A percentile compares a stretch with the other conserved stretches of the same genome.
phyloP scores from a whole-genome alignment of 371 early-diverging fungal species.

The Mortierella sp. region DNA sequence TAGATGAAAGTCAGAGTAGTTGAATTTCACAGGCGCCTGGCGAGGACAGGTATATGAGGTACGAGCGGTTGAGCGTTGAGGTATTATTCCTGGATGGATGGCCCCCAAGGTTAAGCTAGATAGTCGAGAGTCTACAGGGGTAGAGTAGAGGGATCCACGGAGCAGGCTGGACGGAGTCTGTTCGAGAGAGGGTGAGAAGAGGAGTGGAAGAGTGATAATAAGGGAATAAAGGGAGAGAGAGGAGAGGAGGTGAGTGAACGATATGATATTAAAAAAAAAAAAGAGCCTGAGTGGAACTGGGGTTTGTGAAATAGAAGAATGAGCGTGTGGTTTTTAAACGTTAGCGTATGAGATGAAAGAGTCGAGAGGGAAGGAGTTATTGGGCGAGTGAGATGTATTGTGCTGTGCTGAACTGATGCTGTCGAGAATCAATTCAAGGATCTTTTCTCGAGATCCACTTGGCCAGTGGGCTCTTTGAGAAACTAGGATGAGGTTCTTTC shows the following conservation, averaged over 20 bases:
- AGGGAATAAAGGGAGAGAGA: background rate
- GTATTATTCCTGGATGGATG: background rate
- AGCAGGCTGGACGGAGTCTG: background rate
- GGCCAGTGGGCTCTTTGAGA: background rate
- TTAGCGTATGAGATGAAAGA: conserved; percentile 1
- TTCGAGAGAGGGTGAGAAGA: background rate
- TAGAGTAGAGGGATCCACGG: background rate
- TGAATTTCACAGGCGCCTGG: background rate
- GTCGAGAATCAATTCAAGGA: background rate
- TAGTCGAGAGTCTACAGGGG: conserved; percentile 5
- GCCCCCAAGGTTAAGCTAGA: background rate
- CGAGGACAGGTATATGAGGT: background rate
- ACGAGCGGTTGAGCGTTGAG: background rate
- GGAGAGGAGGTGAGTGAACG: background rate
- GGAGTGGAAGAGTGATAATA: background rate
- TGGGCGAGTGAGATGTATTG: too few relatives aligned
- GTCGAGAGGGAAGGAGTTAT: background rate
- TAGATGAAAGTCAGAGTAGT: background rate
- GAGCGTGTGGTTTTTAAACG: background rate
- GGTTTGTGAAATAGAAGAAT: background rate
- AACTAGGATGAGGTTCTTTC: background rate
- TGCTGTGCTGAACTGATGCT: too few relatives aligned
- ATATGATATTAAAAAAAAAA: background rate
- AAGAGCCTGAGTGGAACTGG: background rate
- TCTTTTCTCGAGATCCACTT: background rate